These are phyloP conservation scores for Ceratocystiopsis sp. DNA, from an alignment of 2,329 filamentous ascomycete species.

Conservation along the genomic window DNA sequence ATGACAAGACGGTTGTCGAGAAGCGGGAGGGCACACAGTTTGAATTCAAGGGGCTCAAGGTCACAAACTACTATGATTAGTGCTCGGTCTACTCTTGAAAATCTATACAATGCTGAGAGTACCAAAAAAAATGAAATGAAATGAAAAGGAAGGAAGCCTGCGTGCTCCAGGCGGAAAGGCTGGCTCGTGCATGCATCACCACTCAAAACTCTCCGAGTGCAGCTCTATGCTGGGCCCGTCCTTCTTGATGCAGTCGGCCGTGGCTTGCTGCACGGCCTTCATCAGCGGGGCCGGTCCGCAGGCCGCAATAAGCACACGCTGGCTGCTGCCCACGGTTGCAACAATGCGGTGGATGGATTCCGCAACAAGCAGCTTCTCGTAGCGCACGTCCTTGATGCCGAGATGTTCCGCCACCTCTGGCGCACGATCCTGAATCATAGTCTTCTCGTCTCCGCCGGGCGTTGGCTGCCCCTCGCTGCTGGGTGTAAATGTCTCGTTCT, in stretches of 20 bases:
- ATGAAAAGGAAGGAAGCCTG: no score
- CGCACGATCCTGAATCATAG: no score
- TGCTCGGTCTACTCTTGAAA: no score
- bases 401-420: no score
- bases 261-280: constrained; percentile 23
- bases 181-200: no score
- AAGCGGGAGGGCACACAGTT: constrained; percentile 22
- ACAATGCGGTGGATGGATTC: neutral
- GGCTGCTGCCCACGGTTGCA: constrained; percentile 8
- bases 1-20: constrained; percentile 25
- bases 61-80: constrained; percentile 1
- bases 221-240: constrained; percentile 30
- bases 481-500: neutral
- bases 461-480: neutral
- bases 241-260: constrained; percentile 23
- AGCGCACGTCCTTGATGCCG: neutral
- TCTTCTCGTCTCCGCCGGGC: neutral
- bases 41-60: constrained; percentile 4
- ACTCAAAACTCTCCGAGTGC: constrained; percentile 31
- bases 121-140: no score
- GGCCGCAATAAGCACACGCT: constrained; percentile 27
- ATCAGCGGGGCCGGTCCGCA: constrained; percentile 31
- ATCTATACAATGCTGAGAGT: no score
- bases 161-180: no score
- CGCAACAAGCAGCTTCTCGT: constrained; percentile 1